These are phyloP conservation scores for Apocynum venetum DNA, from an alignment of 257 asterid species.

Conservation along the genomic window DNA sequence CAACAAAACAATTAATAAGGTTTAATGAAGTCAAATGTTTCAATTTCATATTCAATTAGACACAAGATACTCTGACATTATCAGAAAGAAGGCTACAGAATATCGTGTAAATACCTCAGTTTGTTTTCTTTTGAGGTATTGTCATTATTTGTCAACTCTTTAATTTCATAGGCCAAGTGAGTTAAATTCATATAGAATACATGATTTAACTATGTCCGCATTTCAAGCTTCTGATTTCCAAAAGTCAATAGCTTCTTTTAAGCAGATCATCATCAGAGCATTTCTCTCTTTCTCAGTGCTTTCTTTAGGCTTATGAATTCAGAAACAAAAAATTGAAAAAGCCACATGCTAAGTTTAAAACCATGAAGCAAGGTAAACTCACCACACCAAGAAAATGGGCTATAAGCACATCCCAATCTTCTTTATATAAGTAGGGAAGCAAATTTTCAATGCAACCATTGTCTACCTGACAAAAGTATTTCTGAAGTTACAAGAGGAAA, in stretches of 20 bases:
- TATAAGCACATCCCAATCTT: constrained; percentile 88
- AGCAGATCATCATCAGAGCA: too few species aligned
- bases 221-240: too few species aligned
- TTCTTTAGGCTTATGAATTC: neutral
- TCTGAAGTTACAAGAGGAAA: constrained; percentile 15
- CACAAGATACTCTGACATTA: neutral
- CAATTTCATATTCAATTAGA: neutral
- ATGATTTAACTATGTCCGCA: neutral
- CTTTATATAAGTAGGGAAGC: constrained; percentile 63
- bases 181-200: neutral
- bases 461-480: constrained; percentile 60
- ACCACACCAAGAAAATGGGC: constrained; percentile 99
- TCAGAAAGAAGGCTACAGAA: neutral
- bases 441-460: constrained; percentile 82
- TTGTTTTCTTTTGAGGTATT: neutral
- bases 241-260: too few species aligned
- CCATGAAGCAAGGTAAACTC: constrained; percentile 19
- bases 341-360: neutral
- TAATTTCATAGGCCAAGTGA: neutral
- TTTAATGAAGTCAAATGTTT: neutral
- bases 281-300: too few species aligned
- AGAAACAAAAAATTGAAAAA: neutral
- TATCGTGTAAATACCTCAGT: neutral
- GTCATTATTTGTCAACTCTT: neutral
- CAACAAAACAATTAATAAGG: neutral